Percentiles rank a stretch among this genome's conserved stretches.
Conservation (phyloP, 352 stramenopile genomes). For the Hyaloperonospora arabidopsidis region DNA sequence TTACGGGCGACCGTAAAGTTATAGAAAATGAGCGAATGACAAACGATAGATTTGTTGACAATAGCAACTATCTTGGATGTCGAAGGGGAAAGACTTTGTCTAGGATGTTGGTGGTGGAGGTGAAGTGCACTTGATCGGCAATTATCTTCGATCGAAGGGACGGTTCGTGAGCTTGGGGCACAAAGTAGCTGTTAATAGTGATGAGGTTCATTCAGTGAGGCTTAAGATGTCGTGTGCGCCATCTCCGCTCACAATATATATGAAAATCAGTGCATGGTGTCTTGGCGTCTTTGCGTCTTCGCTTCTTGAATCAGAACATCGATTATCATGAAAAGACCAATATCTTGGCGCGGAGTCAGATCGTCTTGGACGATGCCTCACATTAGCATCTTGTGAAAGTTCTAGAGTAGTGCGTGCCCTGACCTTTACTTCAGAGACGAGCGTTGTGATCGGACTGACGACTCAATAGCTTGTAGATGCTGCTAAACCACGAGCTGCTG, state of each 20-base stretch:
- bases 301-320: conserved; percentile 91
- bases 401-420: conserved; percentile 69
- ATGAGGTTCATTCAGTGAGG: too few species aligned
- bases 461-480: too few species aligned
- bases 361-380: conserved; percentile 88
- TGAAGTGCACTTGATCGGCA: conserved; percentile 70
- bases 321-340: conserved; percentile 89
- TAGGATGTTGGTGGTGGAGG: conserved; percentile 79
- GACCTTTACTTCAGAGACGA: too few species aligned
- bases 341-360: conserved; percentile 81
- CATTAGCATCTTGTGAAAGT: conserved; percentile 88
- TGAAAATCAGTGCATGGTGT: too few species aligned
- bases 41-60: conserved; percentile 4
- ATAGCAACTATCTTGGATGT: conserved; percentile 9
- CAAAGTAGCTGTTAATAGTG: conserved; percentile 85
- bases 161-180: conserved; percentile 62
- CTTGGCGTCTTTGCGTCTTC: too few species aligned
- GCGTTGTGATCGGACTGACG: too few species aligned
- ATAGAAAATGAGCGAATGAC: conserved; percentile 3
- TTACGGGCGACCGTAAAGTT: conserved; percentile 18
- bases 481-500: too few species aligned
- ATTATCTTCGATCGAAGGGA: conserved; percentile 84
- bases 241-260: too few species aligned
- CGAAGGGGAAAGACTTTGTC: conserved; percentile 64
- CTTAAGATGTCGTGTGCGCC: too few species aligned